Evolutionary conservation across 2,329 filamentous ascomycete species (phyloP), one percentile per base, ranked within the genome.

Genomic region (Calonectria hongkongensis): DNA sequence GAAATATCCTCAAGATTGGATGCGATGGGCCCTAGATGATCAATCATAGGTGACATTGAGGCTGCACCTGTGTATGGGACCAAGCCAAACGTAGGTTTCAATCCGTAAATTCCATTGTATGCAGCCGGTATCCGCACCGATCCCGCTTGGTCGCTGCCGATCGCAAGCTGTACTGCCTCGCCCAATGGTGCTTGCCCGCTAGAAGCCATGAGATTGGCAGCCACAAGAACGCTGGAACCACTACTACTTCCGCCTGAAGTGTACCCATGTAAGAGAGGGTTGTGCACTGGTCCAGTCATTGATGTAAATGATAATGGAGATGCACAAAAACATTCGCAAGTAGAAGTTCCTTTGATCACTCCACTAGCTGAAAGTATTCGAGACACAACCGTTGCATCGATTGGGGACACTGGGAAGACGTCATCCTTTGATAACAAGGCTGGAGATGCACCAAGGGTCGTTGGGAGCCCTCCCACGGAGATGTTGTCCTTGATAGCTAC

Each of bases 11-110:
- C 82, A 1, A 88, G 74, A 1, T 72, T 84, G 27, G 80, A 73
- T 0, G 85, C 83, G 75, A 88, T 85, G 1, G 86, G 87, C 1
- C 86, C 86, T 7, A 84, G 75, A 73, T 88, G 85, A 74, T 88
- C 86, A 54, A 87, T 85, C 77, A 85, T 84, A 0, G 86, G 83
- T 21, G 82, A 76, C 72, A 87, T 79, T 5, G 81, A 80, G 6
- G 81, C 81, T 18, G 84, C 84, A 0, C 86, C 86, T 0, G 86
- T 87, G 71, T 87, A 87, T 1, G 86, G 86, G 0, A 87, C 80
- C 7, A 88, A 76, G 1, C 85, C 84, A 76, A 82, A 82, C 0
- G 85, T 85, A 4, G 84, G 83, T 68, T 86, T 86, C 9, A 85
- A 76, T 2, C 84, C 84, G 50, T 81, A 82, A 16, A 83, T 75